These are phyloP conservation scores for Candida mattraensis DNA, from an alignment of 805 yeast species.

Conservation along the genomic window DNA sequence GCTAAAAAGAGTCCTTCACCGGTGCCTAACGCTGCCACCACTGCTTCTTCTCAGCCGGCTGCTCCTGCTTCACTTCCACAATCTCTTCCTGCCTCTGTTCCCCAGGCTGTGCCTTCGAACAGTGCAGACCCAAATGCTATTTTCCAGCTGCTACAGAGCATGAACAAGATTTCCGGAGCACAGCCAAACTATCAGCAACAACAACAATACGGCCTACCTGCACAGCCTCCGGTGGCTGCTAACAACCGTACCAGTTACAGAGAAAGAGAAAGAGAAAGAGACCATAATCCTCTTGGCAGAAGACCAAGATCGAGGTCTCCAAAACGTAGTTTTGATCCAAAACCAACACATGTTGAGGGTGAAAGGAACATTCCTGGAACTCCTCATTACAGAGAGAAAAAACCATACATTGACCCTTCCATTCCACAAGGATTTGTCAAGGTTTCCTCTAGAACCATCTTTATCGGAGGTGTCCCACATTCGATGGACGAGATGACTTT, in stretches of 20 bases:
- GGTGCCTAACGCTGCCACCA: slow-evolving; percentile 33
- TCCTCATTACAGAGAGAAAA: slow-evolving; percentile 74
- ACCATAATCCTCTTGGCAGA: slow-evolving; percentile 38
- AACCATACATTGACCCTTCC: slow-evolving; percentile 65
- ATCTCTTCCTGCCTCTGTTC: too few relatives aligned
- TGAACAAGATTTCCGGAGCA: slow-evolving; percentile 35
- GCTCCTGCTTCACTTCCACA: slow-evolving; percentile 17
- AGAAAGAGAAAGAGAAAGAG: slow-evolving; percentile 35
- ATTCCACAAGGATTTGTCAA: slow-evolving; percentile 78
- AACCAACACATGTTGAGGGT: slow-evolving; percentile 42
- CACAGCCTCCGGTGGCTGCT: slow-evolving; percentile 23
- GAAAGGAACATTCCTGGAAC: slow-evolving; percentile 71
- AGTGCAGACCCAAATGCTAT: slow-evolving; percentile 41
- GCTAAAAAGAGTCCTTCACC: slow-evolving; percentile 46
- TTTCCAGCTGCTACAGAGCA: slow-evolving; percentile 54
- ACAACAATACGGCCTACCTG: slow-evolving; percentile 22
- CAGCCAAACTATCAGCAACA: slow-evolving; percentile 25
- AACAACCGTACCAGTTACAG: slow-evolving; percentile 18
- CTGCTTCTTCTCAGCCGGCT: slow-evolving; percentile 31
- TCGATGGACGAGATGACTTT: slow-evolving; percentile 76
- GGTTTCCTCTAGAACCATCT: slow-evolving; percentile 86
- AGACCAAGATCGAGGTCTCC: slow-evolving; percentile 58
- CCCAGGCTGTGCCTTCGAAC: slow-evolving; percentile 16
- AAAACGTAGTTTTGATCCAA: slow-evolving; percentile 26
- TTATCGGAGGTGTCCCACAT: slow-evolving; percentile 90